Percentiles rank a stretch among this genome's conserved stretches.
Evolutionary conservation across 345 rosid species (phyloP).

Genomic region (Boechera retrofracta): DNA sequence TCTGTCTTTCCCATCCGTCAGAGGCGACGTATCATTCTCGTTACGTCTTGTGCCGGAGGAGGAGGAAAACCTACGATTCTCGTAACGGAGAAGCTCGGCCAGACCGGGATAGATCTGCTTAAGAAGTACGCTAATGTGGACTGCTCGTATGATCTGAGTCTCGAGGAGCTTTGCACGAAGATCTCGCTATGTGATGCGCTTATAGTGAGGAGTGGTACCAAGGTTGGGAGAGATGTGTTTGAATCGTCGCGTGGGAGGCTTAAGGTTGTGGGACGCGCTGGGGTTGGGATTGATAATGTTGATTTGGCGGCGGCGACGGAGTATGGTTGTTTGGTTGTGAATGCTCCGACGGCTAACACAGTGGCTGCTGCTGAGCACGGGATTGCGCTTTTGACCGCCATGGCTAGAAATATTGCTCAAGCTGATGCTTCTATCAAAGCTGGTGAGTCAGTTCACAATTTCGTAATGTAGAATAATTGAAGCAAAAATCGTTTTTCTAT

Average conservation of each 20-base stretch:
- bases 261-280: slow-evolving; percentile 65
- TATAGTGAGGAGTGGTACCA: slow-evolving; percentile 63
- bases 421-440: slow-evolving; percentile 66
- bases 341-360: slow-evolving; percentile 64
- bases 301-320: slow-evolving; percentile 65
- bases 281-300: slow-evolving; percentile 64
- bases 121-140: slow-evolving; percentile 56
- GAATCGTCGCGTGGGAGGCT: slow-evolving; percentile 60
- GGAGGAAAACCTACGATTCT: slow-evolving; percentile 59
- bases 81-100: slow-evolving; percentile 60
- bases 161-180: slow-evolving; percentile 64
- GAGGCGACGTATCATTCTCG: slow-evolving; percentile 36
- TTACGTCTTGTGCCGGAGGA: slow-evolving; percentile 44
- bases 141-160: slow-evolving; percentile 57
- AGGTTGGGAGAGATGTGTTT: slow-evolving; percentile 57
- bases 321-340: slow-evolving; percentile 62
- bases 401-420: slow-evolving; percentile 63
- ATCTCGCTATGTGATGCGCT: slow-evolving; percentile 62
- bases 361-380: slow-evolving; percentile 66
- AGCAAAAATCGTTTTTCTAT: too few relatives aligned
- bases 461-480: too few relatives aligned
- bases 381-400: slow-evolving; percentile 55
- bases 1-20: slow-evolving; percentile 42
- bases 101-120: slow-evolving; percentile 51
- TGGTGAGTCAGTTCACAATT: slow-evolving; percentile 51